Evolutionary conservation across 2,329 filamentous ascomycete genomes (phyloP), one percentile per base, ranked within the genome.

Genomic region (Coniochaeta pulveracea): DNA sequence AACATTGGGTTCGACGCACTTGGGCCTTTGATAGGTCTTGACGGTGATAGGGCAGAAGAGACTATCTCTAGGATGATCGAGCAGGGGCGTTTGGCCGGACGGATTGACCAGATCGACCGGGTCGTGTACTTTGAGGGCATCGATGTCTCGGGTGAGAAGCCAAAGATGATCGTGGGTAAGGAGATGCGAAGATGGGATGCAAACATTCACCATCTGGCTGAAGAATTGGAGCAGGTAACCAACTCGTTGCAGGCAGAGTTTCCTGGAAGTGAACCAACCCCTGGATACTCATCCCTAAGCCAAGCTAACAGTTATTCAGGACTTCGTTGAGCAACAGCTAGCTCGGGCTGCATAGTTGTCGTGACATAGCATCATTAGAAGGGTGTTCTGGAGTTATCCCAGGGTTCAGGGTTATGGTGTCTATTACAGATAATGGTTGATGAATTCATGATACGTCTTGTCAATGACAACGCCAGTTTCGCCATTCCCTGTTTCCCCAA

Each of bases 41-140:
- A 84, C 37, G 75, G 74, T 0, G 82, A 83, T 33, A 81, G 79
- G 54, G 89, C 89, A 4, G 91, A 98, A 63, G 78, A 82, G 37
- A 95, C 91, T 34, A 91, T 89, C 10, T 86, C 89, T 4, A 72
- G 76, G 46, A 98, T 98, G 91, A 85, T 98, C 47, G 88, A 96
- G 63, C 88, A 95, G 56, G 86, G 85, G 8, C 76, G 91, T 19
- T 60, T 98, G 33, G 74, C 80, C 3, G 91, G 89, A 6, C 77
- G 80, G 37, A 96, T 98, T 48, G 89, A 98, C 57, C 91, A 98
- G 63, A 88, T 98, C 37, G 84, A 86, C 36, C 72, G 81, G 10
- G 63, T 88, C 9, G 88, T 98, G 38, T 86, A 78, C 61, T 98
- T 98, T 52, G 84, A 91, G 56, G 65, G 58, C 49, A 75, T 75